phyloP scores from a whole-genome alignment of 2,329 filamentous ascomycete species.

The Fusarium burgessii region DNA sequence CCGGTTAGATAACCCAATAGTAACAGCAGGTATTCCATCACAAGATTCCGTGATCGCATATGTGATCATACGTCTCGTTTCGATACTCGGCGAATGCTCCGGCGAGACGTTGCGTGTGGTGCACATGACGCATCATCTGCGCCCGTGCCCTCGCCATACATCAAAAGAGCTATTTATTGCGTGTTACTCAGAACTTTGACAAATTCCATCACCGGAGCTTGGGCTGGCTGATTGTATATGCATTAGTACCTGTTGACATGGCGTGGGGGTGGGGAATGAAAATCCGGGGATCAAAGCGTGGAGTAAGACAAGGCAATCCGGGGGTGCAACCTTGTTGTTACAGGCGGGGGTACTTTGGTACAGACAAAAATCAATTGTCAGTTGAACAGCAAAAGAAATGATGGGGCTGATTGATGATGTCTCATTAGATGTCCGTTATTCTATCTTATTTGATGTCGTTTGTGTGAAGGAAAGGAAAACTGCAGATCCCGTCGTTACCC shows the following conservation, averaged over 20 bases:
- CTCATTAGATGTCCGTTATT: slow-evolving; percentile 27
- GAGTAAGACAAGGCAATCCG: slow-evolving; percentile 19
- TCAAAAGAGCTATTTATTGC: slow-evolving; percentile 9
- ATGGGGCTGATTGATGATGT: not conserved
- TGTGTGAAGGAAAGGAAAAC: not conserved
- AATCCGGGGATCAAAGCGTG: slow-evolving; percentile 36
- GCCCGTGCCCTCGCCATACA: slow-evolving; percentile 3
- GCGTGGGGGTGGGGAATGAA: slow-evolving; percentile 30
- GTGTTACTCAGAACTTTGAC: slow-evolving; percentile 29
- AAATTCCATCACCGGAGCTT: slow-evolving; percentile 15
- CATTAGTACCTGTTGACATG: slow-evolving; percentile 2
- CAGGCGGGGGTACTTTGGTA: too few relatives aligned
- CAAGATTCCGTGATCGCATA: too few relatives aligned
- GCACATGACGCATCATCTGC: slow-evolving; percentile 39
- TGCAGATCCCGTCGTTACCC: slow-evolving; percentile 1
- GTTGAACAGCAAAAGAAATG: not conserved
- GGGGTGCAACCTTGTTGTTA: not conserved
- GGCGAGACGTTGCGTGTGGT: slow-evolving; percentile 12
- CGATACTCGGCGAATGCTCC: not conserved
- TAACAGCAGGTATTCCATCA: too few relatives aligned
- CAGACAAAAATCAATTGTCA: too few relatives aligned
- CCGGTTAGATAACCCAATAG: too few relatives aligned
- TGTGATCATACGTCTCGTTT: too few relatives aligned
- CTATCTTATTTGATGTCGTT: slow-evolving; percentile 21
- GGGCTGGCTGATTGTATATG: not conserved